Conservation (phyloP, 2,329 filamentous ascomycete genomes). For the Penicillium digitatum region DNA sequence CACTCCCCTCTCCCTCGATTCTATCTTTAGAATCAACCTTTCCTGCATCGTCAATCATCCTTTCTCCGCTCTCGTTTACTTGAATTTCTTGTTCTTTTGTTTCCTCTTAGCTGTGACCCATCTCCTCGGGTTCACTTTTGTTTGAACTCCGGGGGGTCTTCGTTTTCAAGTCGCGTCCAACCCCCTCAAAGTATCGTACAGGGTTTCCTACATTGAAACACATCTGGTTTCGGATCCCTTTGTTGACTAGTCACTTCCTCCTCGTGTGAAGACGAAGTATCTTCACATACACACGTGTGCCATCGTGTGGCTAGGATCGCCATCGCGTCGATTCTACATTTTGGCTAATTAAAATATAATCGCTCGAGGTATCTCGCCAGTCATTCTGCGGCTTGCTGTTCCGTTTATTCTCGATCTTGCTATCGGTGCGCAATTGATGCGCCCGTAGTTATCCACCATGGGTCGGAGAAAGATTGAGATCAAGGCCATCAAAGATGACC, state of each 20-base stretch:
- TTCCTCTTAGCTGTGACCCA: neutral
- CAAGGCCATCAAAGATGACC: slow-evolving; percentile 98
- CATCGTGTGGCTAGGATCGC: neutral
- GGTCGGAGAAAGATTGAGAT: slow-evolving; percentile 99
- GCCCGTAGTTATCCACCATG: slow-evolving; percentile 53
- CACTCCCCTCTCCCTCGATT: slow-evolving; percentile 13
- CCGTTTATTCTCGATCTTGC: neutral
- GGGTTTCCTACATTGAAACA: slow-evolving; percentile 2
- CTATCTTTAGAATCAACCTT: slow-evolving; percentile 31
- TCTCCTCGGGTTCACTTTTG: slow-evolving; percentile 6
- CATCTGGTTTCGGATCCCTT: neutral
- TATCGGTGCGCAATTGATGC: slow-evolving; percentile 10
- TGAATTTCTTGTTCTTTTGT: slow-evolving; percentile 3
- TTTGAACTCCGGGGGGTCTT: slow-evolving; percentile 4
- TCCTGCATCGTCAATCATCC: slow-evolving; percentile 23
- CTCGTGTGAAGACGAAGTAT: neutral
- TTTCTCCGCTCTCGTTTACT: slow-evolving; percentile 11
- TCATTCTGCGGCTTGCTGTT: neutral
- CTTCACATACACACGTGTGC: neutral
- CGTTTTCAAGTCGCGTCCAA: slow-evolving; percentile 8
- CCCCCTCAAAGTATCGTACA: slow-evolving; percentile 9
- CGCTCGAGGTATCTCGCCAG: slow-evolving; percentile 1
- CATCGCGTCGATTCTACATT: slow-evolving; percentile 6
- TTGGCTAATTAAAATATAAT: neutral
- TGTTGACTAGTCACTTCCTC: neutral